Base-by-base conservation (phyloP, 129 eudicot genomes). In the Centrapalus pauciflorus region DNA sequence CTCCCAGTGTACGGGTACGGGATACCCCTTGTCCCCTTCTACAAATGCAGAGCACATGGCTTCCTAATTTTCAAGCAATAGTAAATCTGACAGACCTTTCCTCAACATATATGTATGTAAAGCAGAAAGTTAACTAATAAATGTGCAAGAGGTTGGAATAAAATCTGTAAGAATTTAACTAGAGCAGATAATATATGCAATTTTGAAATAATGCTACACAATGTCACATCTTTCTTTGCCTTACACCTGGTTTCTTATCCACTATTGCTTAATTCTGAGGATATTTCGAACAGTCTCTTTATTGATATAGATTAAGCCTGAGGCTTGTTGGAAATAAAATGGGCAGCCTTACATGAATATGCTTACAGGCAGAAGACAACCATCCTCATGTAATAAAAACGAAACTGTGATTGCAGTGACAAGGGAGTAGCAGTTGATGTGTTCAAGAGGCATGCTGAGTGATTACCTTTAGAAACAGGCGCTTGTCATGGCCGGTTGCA, bases 401-500 rank as follows among this genome's bases (percentile, higher is more conserved):
- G 27, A 69, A 14, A 55, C n/a, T 8, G 7, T 12, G 7, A 9
- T 9, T 24, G 28, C 64, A 24, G 27, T 7, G 24, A 51, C 4
- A 1, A 37, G 8, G 28, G 45, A 59, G 57, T 9, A 27, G 59
- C 10, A 27, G 34, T 10, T 27, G 25, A 41, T 49, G 49, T 35
- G 33, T 26, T n/a, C 19, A 14, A 52, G 20, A 46, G n/a, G 19
- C 23, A 25, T 23, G 16, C 4, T 19, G 40, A 12, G 35, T 55
- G 11, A 33, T 66, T 20, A 89, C 98, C 99, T 90, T 89, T 24
- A 89, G 43, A 75, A 94, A 94, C 49, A 94, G 79, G 66, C 95
- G 83, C 60, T 94, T 94, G 74, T 94, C 99, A 34, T 94, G 99
- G 45, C 96, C 99, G 9, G 96, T 86, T 24, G 99, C 99, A 60